Conservation (phyloP, 176 grass and related monocot genomes). For the Olyra latifolia region DNA sequence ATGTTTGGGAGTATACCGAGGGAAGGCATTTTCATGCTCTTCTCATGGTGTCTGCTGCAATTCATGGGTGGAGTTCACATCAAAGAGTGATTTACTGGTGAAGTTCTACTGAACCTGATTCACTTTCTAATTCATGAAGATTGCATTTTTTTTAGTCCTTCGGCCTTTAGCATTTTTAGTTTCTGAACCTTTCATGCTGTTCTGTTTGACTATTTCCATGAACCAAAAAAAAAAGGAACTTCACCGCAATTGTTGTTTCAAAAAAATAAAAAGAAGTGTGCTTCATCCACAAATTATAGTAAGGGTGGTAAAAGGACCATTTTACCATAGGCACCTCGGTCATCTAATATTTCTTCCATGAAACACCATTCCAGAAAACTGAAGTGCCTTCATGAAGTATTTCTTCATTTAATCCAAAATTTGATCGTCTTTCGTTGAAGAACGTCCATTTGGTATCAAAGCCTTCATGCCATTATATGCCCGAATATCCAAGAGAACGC, state of each 20-base stretch:
- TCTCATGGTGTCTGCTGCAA: neutral
- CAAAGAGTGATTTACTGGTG: neutral
- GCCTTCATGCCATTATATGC: too few species aligned
- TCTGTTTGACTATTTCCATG: too few species aligned
- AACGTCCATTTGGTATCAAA: neutral
- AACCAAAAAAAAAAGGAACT: too few species aligned
- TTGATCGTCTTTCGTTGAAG: neutral
- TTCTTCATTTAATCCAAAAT: neutral
- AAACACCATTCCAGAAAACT: neutral
- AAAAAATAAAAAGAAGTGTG: too few species aligned
- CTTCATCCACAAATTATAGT: too few species aligned
- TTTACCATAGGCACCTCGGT: neutral
- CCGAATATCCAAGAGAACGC: too few species aligned
- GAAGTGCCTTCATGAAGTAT: neutral
- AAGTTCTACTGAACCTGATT: neutral
- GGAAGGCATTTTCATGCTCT: neutral
- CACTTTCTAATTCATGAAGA: too few species aligned
- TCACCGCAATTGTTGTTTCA: too few species aligned
- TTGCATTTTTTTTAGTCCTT: neutral
- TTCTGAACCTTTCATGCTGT: too few species aligned
- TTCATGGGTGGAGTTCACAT: neutral
- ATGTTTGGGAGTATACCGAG: neutral
- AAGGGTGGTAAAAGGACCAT: too few species aligned
- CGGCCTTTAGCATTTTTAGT: too few species aligned
- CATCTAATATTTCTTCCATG: neutral